Percentiles rank a stretch among this genome's conserved stretches.
Conservation (phyloP, 1,284 basidiomycete species). For the Anthracocystis panici-leucophaei region DNA sequence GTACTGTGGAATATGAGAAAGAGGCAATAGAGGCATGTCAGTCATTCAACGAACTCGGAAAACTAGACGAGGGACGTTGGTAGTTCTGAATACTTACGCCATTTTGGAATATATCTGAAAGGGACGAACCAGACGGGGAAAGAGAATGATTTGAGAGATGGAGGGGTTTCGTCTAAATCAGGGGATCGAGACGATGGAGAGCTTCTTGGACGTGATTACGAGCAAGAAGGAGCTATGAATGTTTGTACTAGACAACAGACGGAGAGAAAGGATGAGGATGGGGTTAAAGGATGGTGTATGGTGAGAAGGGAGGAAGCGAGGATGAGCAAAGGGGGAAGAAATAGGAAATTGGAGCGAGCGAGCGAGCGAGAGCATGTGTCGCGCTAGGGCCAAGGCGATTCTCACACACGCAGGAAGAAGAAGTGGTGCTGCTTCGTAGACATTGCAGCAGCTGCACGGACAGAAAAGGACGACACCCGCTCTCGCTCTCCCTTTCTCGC, state of each 20-base stretch:
- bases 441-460: conserved; percentile 15
- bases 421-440: conserved; percentile 10
- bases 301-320: conserved; percentile 5
- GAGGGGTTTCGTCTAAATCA: conserved; percentile 13
- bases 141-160: conserved; percentile 12
- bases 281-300: conserved; percentile 20
- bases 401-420: background rate
- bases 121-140: conserved; percentile 18
- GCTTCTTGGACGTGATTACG: conserved; percentile 25
- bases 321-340: conserved; percentile 18
- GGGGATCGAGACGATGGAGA: conserved; percentile 12
- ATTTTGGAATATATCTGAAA: conserved; percentile 29
- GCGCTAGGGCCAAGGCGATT: conserved; percentile 26
- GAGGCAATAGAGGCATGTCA: background rate
- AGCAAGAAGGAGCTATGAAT: conserved; percentile 20
- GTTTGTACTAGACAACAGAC: background rate
- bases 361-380: conserved; percentile 9
- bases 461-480: conserved; percentile 9
- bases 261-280: conserved; percentile 11
- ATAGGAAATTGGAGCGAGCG: conserved; percentile 14
- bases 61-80: background rate
- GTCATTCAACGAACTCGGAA: background rate
- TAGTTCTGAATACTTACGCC: conserved; percentile 47
- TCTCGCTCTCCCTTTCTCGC: background rate
- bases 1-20: conserved; percentile 23